phyloP scores from a whole-genome alignment of 805 yeast species.

The Yarrowia sp. region DNA sequence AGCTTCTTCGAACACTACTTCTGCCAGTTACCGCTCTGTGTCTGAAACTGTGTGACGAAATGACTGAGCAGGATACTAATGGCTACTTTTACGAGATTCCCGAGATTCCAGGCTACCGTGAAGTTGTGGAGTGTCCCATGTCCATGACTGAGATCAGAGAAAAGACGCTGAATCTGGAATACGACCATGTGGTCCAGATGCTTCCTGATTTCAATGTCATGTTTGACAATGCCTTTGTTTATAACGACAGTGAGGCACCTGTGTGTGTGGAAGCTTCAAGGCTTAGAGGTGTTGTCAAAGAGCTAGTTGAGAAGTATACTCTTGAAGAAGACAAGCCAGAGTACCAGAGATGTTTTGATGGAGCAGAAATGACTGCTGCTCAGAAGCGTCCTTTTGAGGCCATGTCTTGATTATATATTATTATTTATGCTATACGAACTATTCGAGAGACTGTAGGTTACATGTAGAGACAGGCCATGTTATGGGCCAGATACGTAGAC shows the following conservation, averaged over 20 bases:
- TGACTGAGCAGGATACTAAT: background rate
- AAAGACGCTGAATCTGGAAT: background rate
- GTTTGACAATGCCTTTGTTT: slow-evolving; percentile 13
- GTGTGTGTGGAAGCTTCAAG: slow-evolving; percentile 7
- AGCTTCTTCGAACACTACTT: background rate
- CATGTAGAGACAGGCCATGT: too few relatives aligned
- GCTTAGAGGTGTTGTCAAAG: background rate
- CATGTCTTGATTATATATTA: background rate
- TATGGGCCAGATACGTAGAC: too few relatives aligned
- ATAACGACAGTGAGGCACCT: slow-evolving; percentile 20
- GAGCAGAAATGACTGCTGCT: background rate
- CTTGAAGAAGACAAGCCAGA: background rate
- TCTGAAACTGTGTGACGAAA: background rate
- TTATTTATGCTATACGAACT: background rate
- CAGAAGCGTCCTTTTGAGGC: background rate
- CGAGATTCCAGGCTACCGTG: slow-evolving; percentile 10
- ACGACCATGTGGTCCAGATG: background rate
- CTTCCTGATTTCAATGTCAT: slow-evolving; percentile 9
- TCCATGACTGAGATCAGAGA: slow-evolving; percentile 10
- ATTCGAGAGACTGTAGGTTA: background rate
- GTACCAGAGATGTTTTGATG: slow-evolving; percentile 3
- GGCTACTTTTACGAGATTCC: slow-evolving; percentile 16
- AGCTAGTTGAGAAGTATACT: background rate
- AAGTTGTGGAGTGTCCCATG: slow-evolving; percentile 7
- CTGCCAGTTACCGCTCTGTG: background rate